Evolutionary conservation across 2,329 filamentous ascomycete species (phyloP).

Genomic region (Ceratocystis harringtonii): DNA sequence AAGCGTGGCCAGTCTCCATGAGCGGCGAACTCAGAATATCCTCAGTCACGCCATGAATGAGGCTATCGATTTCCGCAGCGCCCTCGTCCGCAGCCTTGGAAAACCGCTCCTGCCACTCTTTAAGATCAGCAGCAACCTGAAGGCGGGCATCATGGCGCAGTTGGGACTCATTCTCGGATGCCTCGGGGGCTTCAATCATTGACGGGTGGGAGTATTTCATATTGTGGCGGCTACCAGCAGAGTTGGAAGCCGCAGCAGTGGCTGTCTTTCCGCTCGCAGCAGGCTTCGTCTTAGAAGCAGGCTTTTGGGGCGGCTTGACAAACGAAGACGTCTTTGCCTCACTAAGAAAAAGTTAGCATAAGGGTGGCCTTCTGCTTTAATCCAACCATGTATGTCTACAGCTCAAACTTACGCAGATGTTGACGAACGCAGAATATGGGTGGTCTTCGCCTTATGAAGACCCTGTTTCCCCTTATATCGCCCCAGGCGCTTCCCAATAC

Average conservation of each 20-base stretch:
- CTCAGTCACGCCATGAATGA: slow-evolving; percentile 41
- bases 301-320: slow-evolving; percentile 18
- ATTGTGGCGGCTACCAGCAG: slow-evolving; percentile 12
- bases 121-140: slow-evolving; percentile 62
- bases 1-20: slow-evolving; percentile 48
- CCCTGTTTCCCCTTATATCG: slow-evolving; percentile 45
- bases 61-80: slow-evolving; percentile 53
- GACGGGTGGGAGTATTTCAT: slow-evolving; percentile 17
- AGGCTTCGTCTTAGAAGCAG: slow-evolving; percentile 20
- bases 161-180: slow-evolving; percentile 36
- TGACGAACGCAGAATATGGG: slow-evolving; percentile 20
- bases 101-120: slow-evolving; percentile 79
- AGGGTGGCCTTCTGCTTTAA: neutral
- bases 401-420: slow-evolving; percentile 18
- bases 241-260: slow-evolving; percentile 22
- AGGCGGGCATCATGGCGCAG: slow-evolving; percentile 44
- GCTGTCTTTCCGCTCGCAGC: slow-evolving; percentile 14
- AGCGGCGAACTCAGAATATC: slow-evolving; percentile 24
- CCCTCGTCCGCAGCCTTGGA: slow-evolving; percentile 73
- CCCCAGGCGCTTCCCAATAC: slow-evolving; percentile 79
- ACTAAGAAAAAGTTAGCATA: neutral
- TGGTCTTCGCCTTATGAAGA: slow-evolving; percentile 24
- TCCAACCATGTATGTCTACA: neutral
- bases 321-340: slow-evolving; percentile 15
- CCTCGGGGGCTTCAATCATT: slow-evolving; percentile 30